These are phyloP conservation scores for Colletotrichum sp. DNA, from an alignment of 2,329 filamentous ascomycete genomes.

Conservation along the genomic window DNA sequence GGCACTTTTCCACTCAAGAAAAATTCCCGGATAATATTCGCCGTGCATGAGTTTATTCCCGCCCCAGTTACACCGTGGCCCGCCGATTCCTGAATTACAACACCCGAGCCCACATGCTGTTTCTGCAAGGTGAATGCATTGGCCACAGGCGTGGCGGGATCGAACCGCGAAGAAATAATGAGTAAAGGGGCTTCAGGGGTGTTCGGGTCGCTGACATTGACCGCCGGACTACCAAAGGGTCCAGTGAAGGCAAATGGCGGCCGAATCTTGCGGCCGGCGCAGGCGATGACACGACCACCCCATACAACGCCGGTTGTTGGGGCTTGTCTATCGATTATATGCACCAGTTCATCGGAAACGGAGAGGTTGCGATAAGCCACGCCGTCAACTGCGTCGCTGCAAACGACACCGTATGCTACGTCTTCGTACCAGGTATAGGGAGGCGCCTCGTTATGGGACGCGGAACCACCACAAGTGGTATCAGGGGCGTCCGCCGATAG, in stretches of 20 bases:
- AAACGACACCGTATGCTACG: conserved; percentile 30
- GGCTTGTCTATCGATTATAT: conserved; percentile 13
- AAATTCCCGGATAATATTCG: neutral
- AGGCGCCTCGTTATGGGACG: neutral
- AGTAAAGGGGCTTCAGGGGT: conserved; percentile 39
- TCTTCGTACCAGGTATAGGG: conserved; percentile 21
- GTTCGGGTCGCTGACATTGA: conserved; percentile 6
- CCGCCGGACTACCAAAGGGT: conserved; percentile 8
- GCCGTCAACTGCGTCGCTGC: conserved; percentile 32
- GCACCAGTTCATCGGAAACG: conserved; percentile 18
- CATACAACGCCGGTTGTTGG: conserved; percentile 26
- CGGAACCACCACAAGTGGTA: neutral
- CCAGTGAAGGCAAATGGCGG: conserved; percentile 35
- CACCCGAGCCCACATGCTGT: neutral
- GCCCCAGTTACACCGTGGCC: conserved; percentile 22
- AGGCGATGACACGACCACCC: conserved; percentile 32
- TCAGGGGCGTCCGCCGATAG: neutral
- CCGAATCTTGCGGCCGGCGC: conserved; percentile 33
- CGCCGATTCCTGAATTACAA: neutral
- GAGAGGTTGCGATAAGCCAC: neutral
- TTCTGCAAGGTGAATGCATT: conserved; percentile 30
- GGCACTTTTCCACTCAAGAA: neutral
- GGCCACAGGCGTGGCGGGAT: conserved; percentile 43
- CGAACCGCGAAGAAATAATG: conserved; percentile 38
- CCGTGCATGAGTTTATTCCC: conserved; percentile 26